Evolutionary conservation across 768 basidiomycete genomes (phyloP), one percentile per base, ranked within the genome.

Genomic region (Calocybe cyanea): DNA sequence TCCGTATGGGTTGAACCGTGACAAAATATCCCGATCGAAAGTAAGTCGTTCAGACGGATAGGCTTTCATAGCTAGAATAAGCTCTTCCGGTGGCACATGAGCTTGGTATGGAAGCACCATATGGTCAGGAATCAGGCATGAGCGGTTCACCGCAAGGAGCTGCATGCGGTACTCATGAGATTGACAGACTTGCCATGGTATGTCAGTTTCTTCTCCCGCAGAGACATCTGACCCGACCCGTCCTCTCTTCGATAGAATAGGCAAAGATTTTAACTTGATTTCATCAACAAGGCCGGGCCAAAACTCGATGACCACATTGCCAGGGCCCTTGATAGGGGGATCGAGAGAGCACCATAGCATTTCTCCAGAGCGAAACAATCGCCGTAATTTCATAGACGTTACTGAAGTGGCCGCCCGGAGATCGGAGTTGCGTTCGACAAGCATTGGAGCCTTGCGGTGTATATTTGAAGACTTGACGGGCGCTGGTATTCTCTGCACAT

Each of bases 261-360:
- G 59, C 33, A 68, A 63, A 2, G 71, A 66, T 56, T 74, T 78
- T 42, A 85, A 59, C 45, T 68, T 72, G 13, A 72, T 60, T 46
- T 83, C 77, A 14, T 82, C 73, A 7, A 91, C 74, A 17, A 89
- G 55, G 1, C 76, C 86, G 1, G 88, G 88, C 89, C 89, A 92
- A 55, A 78, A 83, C 19, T 63, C 57, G 51, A 92, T 85, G n/a
- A 54, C 55, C 39, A 73, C 68, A 14, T 66, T 67, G 3, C 61
- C 57, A 1, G 66, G 58, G 1, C 72, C 71, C 2, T 59, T 52
- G 31, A 88, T 81, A 0, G 81, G 69, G 7, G 67, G 59, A 31
- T 69, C 61, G 24, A 90, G 64, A 8, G 72, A 71, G 44, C 80
- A 84, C 85, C 87, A 89, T 8, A 90, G 66, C 28, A 88, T 59